phyloP scores from a whole-genome alignment of 73 alveolate species.

The Durusdinium trenchii region DNA sequence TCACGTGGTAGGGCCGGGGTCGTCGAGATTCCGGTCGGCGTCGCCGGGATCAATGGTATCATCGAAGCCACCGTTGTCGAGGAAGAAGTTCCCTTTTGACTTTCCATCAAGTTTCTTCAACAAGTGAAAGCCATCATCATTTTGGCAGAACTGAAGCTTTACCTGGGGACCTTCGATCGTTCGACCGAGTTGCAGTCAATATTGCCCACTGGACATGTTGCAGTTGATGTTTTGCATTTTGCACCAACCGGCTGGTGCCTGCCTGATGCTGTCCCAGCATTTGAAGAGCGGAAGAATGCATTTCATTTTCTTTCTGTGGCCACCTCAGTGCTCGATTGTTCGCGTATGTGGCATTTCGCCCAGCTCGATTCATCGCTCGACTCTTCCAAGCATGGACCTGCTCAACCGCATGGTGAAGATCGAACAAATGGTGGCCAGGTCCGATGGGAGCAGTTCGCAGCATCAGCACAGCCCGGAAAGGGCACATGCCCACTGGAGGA shows the following conservation, averaged over 20 bases:
- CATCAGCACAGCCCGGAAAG: background rate
- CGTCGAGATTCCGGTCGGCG: background rate
- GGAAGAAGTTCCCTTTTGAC: background rate
- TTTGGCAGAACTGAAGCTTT: background rate
- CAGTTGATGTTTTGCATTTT: background rate
- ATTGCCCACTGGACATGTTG: background rate
- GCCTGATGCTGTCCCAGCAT: background rate
- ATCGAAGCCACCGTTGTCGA: conserved; percentile 20
- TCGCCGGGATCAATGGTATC: background rate
- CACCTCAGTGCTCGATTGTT: too few species aligned
- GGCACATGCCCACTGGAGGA: background rate
- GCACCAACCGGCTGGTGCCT: background rate
- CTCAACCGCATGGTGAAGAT: too few species aligned
- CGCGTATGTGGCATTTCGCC: too few species aligned
- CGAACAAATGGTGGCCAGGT: too few species aligned
- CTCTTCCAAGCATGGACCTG: too few species aligned
- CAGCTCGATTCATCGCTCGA: too few species aligned
- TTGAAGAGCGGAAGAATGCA: background rate
- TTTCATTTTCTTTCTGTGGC: background rate
- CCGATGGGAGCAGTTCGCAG: too few species aligned
- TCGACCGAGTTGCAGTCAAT: background rate
- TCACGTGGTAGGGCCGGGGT: background rate
- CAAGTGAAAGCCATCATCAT: background rate
- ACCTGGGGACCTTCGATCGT: background rate
- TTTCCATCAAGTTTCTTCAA: background rate